Percentiles rank a stretch among this genome's conserved stretches.
Evolutionary conservation across 139 green algal species (phyloP).

Genomic region (Chlamydomonas sphaeroides): DNA sequence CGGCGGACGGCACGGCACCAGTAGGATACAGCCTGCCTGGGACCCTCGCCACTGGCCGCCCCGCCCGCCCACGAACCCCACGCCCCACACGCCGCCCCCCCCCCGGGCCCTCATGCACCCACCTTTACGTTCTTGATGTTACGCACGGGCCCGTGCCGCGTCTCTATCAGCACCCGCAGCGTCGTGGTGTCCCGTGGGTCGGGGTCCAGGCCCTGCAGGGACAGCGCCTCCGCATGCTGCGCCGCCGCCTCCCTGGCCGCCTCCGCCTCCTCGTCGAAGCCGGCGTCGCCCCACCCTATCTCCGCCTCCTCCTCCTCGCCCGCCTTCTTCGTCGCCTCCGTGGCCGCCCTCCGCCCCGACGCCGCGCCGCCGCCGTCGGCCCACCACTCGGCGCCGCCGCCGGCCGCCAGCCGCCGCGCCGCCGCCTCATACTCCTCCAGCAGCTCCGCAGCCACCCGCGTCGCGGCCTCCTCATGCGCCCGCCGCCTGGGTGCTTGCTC

Average conservation of each 20-base stretch:
- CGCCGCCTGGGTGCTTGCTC: too few relatives aligned
- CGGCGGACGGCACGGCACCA: too few relatives aligned
- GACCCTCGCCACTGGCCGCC: neutral
- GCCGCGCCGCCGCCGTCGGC: neutral
- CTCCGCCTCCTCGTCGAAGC: too few relatives aligned
- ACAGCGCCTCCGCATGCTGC: too few relatives aligned
- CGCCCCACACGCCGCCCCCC: neutral
- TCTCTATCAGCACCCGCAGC: slow-evolving; percentile 37
- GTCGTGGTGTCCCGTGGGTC: neutral
- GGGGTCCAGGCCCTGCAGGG: neutral
- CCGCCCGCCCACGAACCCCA: neutral
- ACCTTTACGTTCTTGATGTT: slow-evolving; percentile 31
- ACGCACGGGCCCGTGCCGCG: neutral
- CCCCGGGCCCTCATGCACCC: neutral
- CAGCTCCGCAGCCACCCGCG: too few relatives aligned
- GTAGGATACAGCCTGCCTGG: neutral
- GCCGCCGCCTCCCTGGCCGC: too few relatives aligned
- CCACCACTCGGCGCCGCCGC: too few relatives aligned
- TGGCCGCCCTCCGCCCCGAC: neutral
- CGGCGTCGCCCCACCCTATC: too few relatives aligned
- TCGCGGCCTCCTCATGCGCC: too few relatives aligned
- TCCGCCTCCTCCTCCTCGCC: too few relatives aligned
- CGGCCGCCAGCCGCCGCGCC: too few relatives aligned
- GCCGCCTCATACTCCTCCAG: too few relatives aligned
- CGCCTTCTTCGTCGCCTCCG: neutral